Percentiles rank a stretch among this genome's conserved stretches.
These are phyloP conservation scores for Aspergillus sp. DNA, from an alignment of 2,329 filamentous ascomycete genomes.

Conservation along the genomic window DNA sequence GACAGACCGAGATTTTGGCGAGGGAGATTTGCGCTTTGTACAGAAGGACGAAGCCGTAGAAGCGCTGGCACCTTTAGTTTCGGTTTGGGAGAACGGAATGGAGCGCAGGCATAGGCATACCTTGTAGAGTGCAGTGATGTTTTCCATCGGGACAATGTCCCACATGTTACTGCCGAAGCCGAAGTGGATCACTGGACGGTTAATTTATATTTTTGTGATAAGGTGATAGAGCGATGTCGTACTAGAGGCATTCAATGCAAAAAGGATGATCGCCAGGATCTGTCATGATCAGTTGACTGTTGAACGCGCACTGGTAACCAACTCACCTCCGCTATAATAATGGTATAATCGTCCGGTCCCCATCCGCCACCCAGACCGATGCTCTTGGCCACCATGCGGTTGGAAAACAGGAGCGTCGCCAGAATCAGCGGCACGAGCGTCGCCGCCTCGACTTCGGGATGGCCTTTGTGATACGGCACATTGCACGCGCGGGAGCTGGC, in stretches of 20 bases:
- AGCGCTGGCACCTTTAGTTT: constrained; percentile 7
- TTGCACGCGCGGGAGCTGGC: constrained; percentile 7
- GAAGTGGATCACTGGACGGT: constrained; percentile 17
- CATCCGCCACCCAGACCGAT: constrained; percentile 13
- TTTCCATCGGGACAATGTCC: constrained; percentile 17
- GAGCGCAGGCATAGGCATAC: constrained; percentile 3
- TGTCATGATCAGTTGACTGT: background rate
- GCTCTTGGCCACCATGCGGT: constrained; percentile 10
- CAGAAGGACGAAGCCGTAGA: constrained; percentile 16
- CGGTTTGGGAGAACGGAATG: too few species aligned
- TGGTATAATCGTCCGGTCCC: constrained; percentile 16
- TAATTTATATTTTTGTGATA: background rate
- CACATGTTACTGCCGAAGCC: constrained; percentile 22
- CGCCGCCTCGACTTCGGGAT: constrained; percentile 10
- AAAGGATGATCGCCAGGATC: constrained; percentile 11
- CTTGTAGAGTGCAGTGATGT: constrained; percentile 19
- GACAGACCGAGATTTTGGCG: constrained; percentile 23
- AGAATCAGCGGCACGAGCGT: constrained; percentile 12
- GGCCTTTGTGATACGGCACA: constrained; percentile 6
- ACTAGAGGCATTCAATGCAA: constrained; percentile 13
- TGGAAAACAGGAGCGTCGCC: constrained; percentile 12
- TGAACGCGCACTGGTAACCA: too few species aligned
- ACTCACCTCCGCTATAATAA: constrained; percentile 16
- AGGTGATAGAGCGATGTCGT: background rate
- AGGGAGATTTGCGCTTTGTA: constrained; percentile 23